A percentile compares a stretch with the other conserved stretches of the same genome.
Evolutionary conservation across 2,329 filamentous ascomycete species (phyloP).

Genomic region (Cladobotryum mycophilum): DNA sequence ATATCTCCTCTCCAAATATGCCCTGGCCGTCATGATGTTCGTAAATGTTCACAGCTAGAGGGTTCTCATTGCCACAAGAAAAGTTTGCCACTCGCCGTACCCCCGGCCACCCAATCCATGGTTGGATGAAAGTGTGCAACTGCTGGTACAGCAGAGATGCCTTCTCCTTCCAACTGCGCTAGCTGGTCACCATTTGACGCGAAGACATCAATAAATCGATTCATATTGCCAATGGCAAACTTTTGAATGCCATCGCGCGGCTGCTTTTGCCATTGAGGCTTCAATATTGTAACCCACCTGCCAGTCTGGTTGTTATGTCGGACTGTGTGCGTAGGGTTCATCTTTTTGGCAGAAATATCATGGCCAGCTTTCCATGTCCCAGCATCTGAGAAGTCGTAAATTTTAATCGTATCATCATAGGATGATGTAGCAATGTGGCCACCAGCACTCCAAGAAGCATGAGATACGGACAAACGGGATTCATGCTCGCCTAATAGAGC

Average conservation of each 20-base stretch:
- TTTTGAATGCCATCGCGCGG: conserved; percentile 76
- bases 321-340: conserved; percentile 64
- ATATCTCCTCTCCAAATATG: not conserved
- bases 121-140: conserved; percentile 86
- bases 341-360: conserved; percentile 52
- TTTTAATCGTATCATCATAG: conserved; percentile 93
- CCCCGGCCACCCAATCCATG: conserved; percentile 85
- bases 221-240: conserved; percentile 95
- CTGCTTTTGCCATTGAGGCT: conserved; percentile 79
- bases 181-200: conserved; percentile 77
- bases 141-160: conserved; percentile 89
- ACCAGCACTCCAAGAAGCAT: conserved; percentile 80
- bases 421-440: conserved; percentile 87
- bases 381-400: conserved; percentile 69
- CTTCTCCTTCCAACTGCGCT: conserved; percentile 79
- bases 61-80: conserved; percentile 71
- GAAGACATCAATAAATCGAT: conserved; percentile 90
- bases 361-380: conserved; percentile 53
- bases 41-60: not conserved
- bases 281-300: conserved; percentile 79
- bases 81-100: conserved; percentile 85
- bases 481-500: conserved; percentile 72
- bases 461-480: conserved; percentile 79
- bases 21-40: not conserved
- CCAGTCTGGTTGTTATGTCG: conserved; percentile 95